phyloP scores from a whole-genome alignment of 208 protist genomes.

The Trypanosoma congolense region DNA sequence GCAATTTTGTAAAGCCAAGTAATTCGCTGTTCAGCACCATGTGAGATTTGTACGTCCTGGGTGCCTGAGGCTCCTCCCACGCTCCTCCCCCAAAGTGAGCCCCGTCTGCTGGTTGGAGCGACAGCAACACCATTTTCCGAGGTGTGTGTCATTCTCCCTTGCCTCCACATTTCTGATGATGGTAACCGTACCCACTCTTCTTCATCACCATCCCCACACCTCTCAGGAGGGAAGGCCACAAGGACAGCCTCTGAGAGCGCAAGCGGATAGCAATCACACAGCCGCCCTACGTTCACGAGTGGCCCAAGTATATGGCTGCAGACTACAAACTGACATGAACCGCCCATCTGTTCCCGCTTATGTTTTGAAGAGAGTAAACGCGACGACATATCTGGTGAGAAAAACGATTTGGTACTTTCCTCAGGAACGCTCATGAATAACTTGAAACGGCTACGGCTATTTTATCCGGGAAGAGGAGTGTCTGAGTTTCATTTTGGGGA shows the following conservation, averaged over 20 bases:
- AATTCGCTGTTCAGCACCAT: conserved; percentile 9
- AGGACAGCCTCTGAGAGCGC: conserved; percentile 27
- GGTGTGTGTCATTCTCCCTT: too few species aligned
- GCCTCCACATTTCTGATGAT: too few species aligned
- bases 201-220: too few species aligned
- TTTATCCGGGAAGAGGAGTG: conserved; percentile 1
- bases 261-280: conserved; percentile 26
- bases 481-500: not conserved
- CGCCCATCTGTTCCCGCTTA: not conserved
- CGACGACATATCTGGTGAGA: not conserved
- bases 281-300: conserved; percentile 15
- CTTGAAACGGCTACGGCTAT: conserved; percentile 2
- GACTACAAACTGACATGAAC: not conserved
- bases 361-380: not conserved
- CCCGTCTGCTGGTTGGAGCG: conserved; percentile 5
- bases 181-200: too few species aligned
- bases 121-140: too few species aligned
- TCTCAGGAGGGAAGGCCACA: conserved; percentile 1
- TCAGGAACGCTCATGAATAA: conserved; percentile 3
- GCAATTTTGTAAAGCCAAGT: conserved; percentile 34
- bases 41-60: conserved; percentile 13
- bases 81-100: conserved; percentile 16
- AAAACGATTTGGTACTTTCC: conserved; percentile 1
- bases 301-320: conserved; percentile 27
- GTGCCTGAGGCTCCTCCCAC: conserved; percentile 14